phyloP scores from a whole-genome alignment of 257 asterid genomes.

The Mitragyna speciosa region DNA sequence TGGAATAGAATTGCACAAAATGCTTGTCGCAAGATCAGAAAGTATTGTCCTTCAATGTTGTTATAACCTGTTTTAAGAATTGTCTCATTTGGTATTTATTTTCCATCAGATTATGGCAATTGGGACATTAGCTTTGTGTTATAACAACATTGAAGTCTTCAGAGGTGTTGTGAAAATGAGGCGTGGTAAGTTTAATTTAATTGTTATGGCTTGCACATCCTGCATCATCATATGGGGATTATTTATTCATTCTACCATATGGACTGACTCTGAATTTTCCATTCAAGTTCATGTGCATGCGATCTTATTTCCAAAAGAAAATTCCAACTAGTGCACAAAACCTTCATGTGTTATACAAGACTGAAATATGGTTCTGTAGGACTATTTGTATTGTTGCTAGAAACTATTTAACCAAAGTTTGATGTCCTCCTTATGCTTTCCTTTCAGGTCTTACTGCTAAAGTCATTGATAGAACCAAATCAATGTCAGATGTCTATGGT shows the following conservation, averaged over 20 bases:
- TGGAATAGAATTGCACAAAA: neutral
- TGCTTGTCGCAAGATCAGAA: neutral
- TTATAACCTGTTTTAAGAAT: neutral
- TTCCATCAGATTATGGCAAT: constrained; percentile 84
- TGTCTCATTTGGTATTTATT: neutral
- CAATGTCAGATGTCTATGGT: constrained; percentile 88
- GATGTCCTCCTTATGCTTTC: constrained; percentile 2
- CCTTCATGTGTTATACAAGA: no score
- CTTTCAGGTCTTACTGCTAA: constrained; percentile 88
- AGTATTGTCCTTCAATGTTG: neutral
- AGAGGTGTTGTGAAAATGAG: constrained; percentile 97
- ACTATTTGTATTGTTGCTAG: neutral
- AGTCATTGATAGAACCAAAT: constrained; percentile 66
- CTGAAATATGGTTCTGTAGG: no score
- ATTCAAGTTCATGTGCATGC: no score
- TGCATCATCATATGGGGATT: neutral
- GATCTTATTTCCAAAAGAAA: no score
- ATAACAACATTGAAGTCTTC: constrained; percentile 86
- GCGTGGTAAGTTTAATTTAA: constrained; percentile 69
- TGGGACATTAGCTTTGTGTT: constrained; percentile 92
- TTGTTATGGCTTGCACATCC: neutral
- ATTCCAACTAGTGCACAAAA: neutral
- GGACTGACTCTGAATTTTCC: no score
- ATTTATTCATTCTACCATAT: neutral
- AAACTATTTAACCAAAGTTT: neutral